Conservation (phyloP, 805 yeast genomes). For the Wickerhamomyces strasburgensis region DNA sequence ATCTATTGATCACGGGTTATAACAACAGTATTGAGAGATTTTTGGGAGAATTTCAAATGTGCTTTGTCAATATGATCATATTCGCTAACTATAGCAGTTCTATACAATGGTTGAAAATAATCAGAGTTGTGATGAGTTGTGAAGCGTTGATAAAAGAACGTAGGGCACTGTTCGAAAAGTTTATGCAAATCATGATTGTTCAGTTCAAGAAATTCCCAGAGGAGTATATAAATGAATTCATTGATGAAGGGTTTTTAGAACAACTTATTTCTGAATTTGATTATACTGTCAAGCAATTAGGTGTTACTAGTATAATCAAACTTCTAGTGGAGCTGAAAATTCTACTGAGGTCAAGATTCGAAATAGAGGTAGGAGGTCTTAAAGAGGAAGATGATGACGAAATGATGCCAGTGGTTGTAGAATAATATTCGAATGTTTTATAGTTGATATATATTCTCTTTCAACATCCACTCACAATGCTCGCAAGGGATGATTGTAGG, state of each 20-base stretch:
- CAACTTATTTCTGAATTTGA: constrained; percentile 20
- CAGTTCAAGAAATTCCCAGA: constrained; percentile 40
- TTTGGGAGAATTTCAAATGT: constrained; percentile 51
- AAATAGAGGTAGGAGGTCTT: constrained; percentile 13
- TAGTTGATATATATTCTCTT: constrained; percentile 21
- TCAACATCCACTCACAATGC: constrained; percentile 12
- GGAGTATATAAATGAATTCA: constrained; percentile 38
- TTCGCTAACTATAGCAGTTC: constrained; percentile 62
- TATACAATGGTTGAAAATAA: constrained; percentile 56
- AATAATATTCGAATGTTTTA: constrained; percentile 1
- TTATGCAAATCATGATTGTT: constrained; percentile 28
- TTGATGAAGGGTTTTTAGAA: constrained; percentile 17
- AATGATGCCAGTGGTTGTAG: constrained; percentile 23
- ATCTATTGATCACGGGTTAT: constrained; percentile 27
- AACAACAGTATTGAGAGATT: constrained; percentile 28
- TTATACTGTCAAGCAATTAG: constrained; percentile 22
- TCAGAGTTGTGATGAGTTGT: constrained; percentile 39
- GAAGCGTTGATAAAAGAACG: constrained; percentile 24
- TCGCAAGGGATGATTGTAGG: constrained; percentile 9
- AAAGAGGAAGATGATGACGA: constrained; percentile 24
- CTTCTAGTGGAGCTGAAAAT: constrained; percentile 11
- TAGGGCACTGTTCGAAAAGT: constrained; percentile 25
- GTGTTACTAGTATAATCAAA: constrained; percentile 15
- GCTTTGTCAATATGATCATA: constrained; percentile 43
- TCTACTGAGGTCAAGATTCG: constrained; percentile 14